Evolutionary conservation across 257 asterid species (phyloP), one percentile per base, ranked within the genome.

Genomic region (Dorcoceras hygrometricum): DNA sequence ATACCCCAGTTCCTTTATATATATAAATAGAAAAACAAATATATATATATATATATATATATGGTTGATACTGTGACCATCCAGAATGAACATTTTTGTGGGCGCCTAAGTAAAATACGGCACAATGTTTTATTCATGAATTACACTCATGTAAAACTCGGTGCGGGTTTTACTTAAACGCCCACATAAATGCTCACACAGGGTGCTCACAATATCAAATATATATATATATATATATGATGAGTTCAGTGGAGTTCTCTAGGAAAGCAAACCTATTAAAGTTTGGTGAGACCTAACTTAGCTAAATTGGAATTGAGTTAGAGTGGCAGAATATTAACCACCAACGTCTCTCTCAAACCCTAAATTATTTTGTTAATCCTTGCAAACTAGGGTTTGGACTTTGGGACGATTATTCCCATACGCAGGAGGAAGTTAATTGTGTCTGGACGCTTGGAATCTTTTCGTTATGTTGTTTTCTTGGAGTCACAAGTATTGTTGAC

Each of bases 251-350:
- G 24, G 3, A 31, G 54, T 72, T 32, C 63, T 69, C 51, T 18
- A 60, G 60, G 31, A 59, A 61, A 32, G 58, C 58, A 66, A 66
- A 34, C 72, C 68, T 73, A 50, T 29, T 0, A 26, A 27, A 36
- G 46, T 60, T 59, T 34, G 46, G 69, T 51, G 14, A 60, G 32
- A 19, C 72, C 72, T 67, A 67, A 57, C 57, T 11, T 39, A 34
- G 12, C 69, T 57, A 34, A 67, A 39, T 14, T 0, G 67, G 62
- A 65, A 34, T 46, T 14, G 23, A 29, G 24, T 48, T 25, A 19
- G 53, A 70, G 64, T 23, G 18, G 16, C 24, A 20, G 18, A 25
- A 56, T 11, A 31, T 7, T 31, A 23, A 22, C 63, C 53, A 66
- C 34, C 25, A 46, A 64, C 48, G 36, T 39, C 26, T 43, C 58